Evolutionary conservation across 177 flowering plant species (phyloP), one percentile per base, ranked within the genome.

Genomic region (Vitis hybrid): DNA sequence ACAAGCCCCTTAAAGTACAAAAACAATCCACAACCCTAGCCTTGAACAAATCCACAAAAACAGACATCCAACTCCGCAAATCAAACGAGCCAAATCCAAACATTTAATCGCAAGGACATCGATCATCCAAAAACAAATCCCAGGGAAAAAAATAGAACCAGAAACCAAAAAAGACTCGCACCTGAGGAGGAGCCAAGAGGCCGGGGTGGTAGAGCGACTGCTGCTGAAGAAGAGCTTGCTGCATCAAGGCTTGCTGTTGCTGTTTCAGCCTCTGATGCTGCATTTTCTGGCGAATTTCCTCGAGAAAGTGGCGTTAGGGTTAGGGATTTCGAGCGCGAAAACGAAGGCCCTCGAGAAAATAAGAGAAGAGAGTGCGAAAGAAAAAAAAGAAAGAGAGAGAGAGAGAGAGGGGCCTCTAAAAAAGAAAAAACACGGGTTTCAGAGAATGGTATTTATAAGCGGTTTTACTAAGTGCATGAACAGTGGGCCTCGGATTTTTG

Each of bases 161-260:
- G 29, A 39, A 6, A 39, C 5, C 45, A 5, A 39, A 39, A 39
- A 50, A 53, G 18, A 14, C 50, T 48, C 61, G 65, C 60, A 90
- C 95, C 90, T 86, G 98, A 55, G 98, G 94, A 77, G 97, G 85
- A 73, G 97, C 93, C 57, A 94, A 73, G 66, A 92, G 86, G 68
- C 90, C 97, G 50, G 98, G 98, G 68, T 91, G 97, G 72, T 90
- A 91, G 60, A 91, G 85, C 16, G 97, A 90, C 66, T 92, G 97
- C 45, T 93, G 98, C 70, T 89, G 97, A 49, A 89, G 90, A 22
- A 90, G 85, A 63, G 95, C 92, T 79, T 93, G 98, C 68, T 93
- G 98, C 92, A 92, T 87, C 86, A 92, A 65, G 57, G 90, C 92
- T 64, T 81, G 85, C 62, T 93, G 91, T 63, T 89, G 90, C 59